phyloP scores from a whole-genome alignment of 257 asterid species.

The Euphrasia confusa region DNA sequence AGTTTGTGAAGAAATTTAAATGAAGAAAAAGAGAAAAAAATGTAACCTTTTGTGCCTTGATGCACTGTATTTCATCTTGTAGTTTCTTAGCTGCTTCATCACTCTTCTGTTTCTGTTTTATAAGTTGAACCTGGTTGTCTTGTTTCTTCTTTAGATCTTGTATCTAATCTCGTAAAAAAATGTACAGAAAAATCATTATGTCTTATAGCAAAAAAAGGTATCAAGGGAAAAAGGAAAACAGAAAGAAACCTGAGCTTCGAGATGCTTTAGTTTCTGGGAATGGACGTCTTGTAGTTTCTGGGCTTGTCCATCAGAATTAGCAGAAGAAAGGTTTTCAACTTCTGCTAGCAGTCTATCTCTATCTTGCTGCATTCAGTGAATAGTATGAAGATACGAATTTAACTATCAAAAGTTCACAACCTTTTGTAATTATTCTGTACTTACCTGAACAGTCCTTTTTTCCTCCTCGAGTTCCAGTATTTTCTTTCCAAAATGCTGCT shows the following conservation, averaged over 20 bases:
- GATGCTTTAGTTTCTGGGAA: slow-evolving; percentile 73
- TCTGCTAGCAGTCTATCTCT: slow-evolving; percentile 80
- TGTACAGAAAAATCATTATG: not conserved
- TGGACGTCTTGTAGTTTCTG: slow-evolving; percentile 84
- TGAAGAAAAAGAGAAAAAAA: slow-evolving; percentile 20
- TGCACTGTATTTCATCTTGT: slow-evolving; percentile 93
- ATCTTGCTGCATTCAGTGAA: slow-evolving; percentile 48
- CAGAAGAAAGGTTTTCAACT: slow-evolving; percentile 78
- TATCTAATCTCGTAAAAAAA: slow-evolving; percentile 41
- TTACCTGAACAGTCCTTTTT: slow-evolving; percentile 84
- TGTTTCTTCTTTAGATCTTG: slow-evolving; percentile 97
- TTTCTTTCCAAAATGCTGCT: slow-evolving; percentile 95
- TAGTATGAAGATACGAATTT: too few relatives aligned
- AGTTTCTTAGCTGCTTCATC: slow-evolving; percentile 92
- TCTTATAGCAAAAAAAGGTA: too few relatives aligned
- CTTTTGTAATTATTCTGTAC: too few relatives aligned
- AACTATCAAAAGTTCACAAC: too few relatives aligned
- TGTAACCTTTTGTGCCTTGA: slow-evolving; percentile 90
- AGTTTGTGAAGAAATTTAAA: not conserved
- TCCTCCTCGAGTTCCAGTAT: slow-evolving; percentile 95
- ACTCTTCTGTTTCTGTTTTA: slow-evolving; percentile 94
- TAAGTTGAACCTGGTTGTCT: slow-evolving; percentile 89
- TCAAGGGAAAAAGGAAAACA: not conserved
- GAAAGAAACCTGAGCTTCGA: slow-evolving; percentile 78
- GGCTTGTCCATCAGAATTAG: slow-evolving; percentile 85